Evolutionary conservation across 495 filamentous ascomycete genomes (phyloP).

Genomic region (Talaromyces wortmannii): DNA sequence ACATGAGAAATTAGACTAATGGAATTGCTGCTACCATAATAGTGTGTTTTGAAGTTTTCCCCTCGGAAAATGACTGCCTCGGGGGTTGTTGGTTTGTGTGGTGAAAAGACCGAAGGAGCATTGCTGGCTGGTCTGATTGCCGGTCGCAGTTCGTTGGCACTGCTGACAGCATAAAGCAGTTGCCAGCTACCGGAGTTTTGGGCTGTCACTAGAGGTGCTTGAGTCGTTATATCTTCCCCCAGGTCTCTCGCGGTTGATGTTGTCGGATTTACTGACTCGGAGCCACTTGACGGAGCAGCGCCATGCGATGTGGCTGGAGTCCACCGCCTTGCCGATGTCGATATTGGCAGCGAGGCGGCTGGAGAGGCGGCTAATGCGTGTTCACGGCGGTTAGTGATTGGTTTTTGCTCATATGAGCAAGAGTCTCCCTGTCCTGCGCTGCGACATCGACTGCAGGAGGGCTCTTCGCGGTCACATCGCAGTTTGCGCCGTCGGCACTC

Average conservation of each 20-base stretch:
- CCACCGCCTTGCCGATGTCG: background rate
- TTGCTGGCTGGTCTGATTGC: background rate
- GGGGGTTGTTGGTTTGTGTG: background rate
- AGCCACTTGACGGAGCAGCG: background rate
- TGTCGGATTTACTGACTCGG: background rate
- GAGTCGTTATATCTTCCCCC: background rate
- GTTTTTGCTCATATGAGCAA: slow-evolving; percentile 12
- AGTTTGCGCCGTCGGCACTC: slow-evolving; percentile 28
- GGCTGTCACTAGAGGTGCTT: background rate
- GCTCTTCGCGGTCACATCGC: slow-evolving; percentile 23
- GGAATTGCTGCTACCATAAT: slow-evolving; percentile 41
- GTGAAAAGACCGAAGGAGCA: background rate
- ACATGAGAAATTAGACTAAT: slow-evolving; percentile 40
- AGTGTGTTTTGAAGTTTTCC: slow-evolving; percentile 39
- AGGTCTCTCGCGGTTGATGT: background rate
- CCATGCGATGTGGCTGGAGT: background rate
- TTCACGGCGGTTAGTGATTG: background rate
- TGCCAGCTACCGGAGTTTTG: background rate
- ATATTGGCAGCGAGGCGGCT: background rate
- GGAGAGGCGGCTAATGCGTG: background rate
- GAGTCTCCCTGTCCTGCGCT: slow-evolving; percentile 12
- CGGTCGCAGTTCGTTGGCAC: background rate
- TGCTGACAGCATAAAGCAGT: background rate
- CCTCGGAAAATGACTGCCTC: slow-evolving; percentile 37
- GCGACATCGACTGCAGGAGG: slow-evolving; percentile 25